Conservation (phyloP, 192 early-diverging fungal species). For the Rhizophagus prolifer region DNA sequence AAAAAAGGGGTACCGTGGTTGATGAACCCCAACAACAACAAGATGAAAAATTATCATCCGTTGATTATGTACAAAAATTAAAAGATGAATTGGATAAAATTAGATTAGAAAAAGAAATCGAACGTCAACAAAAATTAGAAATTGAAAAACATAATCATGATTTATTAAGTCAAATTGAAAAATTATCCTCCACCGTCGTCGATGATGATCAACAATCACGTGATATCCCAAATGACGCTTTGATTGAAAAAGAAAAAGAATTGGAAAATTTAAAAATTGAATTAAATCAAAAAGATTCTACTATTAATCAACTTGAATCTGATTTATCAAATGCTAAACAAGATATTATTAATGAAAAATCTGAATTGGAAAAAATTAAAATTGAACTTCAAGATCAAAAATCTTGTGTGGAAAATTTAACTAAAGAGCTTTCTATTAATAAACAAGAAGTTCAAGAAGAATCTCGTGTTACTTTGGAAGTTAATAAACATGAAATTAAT, state of each 20-base stretch:
- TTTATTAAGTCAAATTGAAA: neutral
- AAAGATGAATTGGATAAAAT: neutral
- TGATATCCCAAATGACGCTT: neutral
- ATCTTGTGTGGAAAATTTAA: neutral
- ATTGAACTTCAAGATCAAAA: neutral
- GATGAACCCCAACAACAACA: neutral
- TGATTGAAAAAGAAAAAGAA: neutral
- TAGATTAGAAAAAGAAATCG: neutral
- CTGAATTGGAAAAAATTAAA: neutral
- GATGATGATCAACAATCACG: neutral
- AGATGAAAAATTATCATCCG: neutral
- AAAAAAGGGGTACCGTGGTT: too few relatives aligned
- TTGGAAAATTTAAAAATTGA: neutral
- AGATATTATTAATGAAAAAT: neutral
- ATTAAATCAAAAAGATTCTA: constrained; percentile 8
- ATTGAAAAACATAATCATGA: neutral
- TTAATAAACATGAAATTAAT: constrained; percentile 3
- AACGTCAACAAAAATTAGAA: neutral
- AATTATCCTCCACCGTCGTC: neutral
- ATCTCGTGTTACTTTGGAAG: neutral
- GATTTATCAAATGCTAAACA: neutral
- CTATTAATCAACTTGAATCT: neutral
- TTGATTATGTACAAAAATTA: neutral
- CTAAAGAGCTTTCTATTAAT: neutral
- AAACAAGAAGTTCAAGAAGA: neutral